Conservation (phyloP, 169 alveolate species). For the Theileria parva region DNA sequence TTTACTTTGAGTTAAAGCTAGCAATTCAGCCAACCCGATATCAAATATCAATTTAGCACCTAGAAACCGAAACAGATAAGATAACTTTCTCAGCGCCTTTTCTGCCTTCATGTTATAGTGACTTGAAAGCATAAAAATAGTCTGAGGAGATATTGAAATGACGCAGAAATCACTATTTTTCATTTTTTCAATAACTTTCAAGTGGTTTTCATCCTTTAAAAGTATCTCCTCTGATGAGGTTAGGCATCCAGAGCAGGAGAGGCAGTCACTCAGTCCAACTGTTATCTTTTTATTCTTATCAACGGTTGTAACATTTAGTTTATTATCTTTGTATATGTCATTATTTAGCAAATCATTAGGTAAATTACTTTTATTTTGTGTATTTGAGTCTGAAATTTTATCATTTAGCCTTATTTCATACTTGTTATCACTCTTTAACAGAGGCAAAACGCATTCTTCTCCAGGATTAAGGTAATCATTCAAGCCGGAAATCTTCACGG, state of each 20-base stretch:
- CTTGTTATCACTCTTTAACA: slow-evolving; percentile 30
- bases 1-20: slow-evolving; percentile 50
- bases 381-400: not conserved
- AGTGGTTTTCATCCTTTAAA: slow-evolving; percentile 78
- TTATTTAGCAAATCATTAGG: slow-evolving; percentile 27
- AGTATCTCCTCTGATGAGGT: slow-evolving; percentile 89
- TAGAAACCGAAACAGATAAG: slow-evolving; percentile 54
- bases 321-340: slow-evolving; percentile 4
- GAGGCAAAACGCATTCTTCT: slow-evolving; percentile 85
- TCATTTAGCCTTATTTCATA: slow-evolving; percentile 48
- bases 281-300: slow-evolving; percentile 64
- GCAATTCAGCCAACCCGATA: slow-evolving; percentile 60
- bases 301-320: slow-evolving; percentile 16
- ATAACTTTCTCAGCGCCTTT: slow-evolving; percentile 57
- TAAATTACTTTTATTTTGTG: not conserved
- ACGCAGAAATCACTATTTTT: slow-evolving; percentile 64
- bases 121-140: slow-evolving; percentile 78
- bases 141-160: slow-evolving; percentile 84
- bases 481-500: slow-evolving; percentile 80
- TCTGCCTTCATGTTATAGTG: slow-evolving; percentile 57
- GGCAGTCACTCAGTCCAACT: slow-evolving; percentile 87
- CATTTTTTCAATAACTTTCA: slow-evolving; percentile 71
- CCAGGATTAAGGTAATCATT: slow-evolving; percentile 84
- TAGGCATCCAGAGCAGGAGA: slow-evolving; percentile 93
- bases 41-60: slow-evolving; percentile 72